phyloP scores from a whole-genome alignment of 208 protist species.

The Trypanosoma caninum region DNA sequence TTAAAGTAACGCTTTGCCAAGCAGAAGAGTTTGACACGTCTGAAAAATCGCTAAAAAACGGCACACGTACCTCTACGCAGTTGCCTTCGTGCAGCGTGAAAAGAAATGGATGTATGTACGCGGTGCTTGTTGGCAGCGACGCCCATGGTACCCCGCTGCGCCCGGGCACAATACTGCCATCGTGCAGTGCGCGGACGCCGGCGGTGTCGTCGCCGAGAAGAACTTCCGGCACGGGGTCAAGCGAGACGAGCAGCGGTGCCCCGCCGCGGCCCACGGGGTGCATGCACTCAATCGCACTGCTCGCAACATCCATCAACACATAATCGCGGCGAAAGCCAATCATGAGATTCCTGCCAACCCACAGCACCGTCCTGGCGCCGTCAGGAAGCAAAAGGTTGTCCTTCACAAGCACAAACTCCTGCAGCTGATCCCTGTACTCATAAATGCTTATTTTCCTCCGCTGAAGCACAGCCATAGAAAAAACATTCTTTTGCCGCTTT shows the following conservation, averaged over 20 bases:
- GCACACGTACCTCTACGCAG: slow-evolving; percentile 57
- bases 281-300: slow-evolving; percentile 17
- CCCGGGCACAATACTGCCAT: slow-evolving; percentile 56
- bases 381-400: slow-evolving; percentile 47
- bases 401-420: slow-evolving; percentile 19
- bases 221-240: slow-evolving; percentile 64
- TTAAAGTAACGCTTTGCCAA: slow-evolving; percentile 20
- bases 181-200: slow-evolving; percentile 43
- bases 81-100: slow-evolving; percentile 33
- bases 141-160: slow-evolving; percentile 22
- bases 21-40: slow-evolving; percentile 8
- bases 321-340: slow-evolving; percentile 44
- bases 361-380: slow-evolving; percentile 38
- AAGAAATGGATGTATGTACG: slow-evolving; percentile 60
- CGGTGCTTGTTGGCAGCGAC: slow-evolving; percentile 8
- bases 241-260: slow-evolving; percentile 42
- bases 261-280: slow-evolving; percentile 10
- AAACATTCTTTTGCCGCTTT: slow-evolving; percentile 35
- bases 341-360: slow-evolving; percentile 51
- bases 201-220: slow-evolving; percentile 40
- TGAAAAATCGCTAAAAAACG: slow-evolving; percentile 39
- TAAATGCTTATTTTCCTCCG: slow-evolving; percentile 50
- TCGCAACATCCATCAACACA: slow-evolving; percentile 26
- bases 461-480: slow-evolving; percentile 56
- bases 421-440: slow-evolving; percentile 28